Evolutionary conservation across 257 asterid genomes (phyloP).

Genomic region (Solanum rostratum): DNA sequence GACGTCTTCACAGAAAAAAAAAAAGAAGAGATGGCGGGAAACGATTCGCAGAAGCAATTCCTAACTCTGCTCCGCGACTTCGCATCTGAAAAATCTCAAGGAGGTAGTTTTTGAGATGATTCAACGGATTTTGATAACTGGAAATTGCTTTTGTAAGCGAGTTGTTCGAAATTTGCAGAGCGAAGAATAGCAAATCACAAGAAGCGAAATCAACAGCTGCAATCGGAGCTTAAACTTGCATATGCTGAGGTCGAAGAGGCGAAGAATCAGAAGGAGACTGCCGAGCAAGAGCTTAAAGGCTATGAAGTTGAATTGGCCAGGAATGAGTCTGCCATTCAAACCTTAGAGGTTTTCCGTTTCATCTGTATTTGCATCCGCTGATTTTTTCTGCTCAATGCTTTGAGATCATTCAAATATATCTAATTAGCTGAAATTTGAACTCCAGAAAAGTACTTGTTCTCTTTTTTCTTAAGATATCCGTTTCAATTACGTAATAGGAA

Average conservation of each 20-base stretch:
- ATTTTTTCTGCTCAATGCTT: background rate
- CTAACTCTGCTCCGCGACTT: constrained; percentile 56
- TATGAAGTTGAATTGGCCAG: constrained; percentile 59
- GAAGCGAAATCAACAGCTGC: constrained; percentile 52
- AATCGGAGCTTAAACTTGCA: constrained; percentile 34
- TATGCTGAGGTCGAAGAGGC: constrained; percentile 37
- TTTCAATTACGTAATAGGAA: constrained; percentile 24
- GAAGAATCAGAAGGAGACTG: constrained; percentile 47
- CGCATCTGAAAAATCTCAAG: constrained; percentile 62
- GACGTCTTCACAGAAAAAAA: background rate
- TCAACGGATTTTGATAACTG: background rate
- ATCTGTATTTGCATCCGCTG: background rate
- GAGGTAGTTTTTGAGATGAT: constrained; percentile 27
- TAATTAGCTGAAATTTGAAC: background rate
- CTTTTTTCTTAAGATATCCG: background rate
- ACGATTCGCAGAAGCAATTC: constrained; percentile 46
- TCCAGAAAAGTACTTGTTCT: background rate
- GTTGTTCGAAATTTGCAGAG: constrained; percentile 15
- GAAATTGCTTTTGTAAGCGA: background rate
- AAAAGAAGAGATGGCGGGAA: constrained; percentile 74
- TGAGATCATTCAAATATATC: background rate
- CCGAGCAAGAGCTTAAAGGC: constrained; percentile 64
- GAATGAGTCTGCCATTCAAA: constrained; percentile 48
- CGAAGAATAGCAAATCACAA: constrained; percentile 43
- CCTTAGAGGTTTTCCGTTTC: constrained; percentile 35